These are phyloP conservation scores for Torulaspora gathmanii DNA, from an alignment of 805 yeast species.

Conservation along the genomic window DNA sequence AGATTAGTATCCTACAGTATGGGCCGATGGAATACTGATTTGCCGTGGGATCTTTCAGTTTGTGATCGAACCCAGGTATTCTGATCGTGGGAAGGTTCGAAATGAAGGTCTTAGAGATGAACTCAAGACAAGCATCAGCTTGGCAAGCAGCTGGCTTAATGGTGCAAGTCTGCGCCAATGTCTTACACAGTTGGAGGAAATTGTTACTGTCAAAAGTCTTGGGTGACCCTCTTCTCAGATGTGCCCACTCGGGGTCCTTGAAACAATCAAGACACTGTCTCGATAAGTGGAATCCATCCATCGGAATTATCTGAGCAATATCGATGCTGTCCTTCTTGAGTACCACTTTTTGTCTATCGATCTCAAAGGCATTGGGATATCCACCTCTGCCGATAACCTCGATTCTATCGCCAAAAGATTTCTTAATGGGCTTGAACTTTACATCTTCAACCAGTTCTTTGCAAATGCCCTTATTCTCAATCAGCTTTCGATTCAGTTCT, in stretches of 20 bases:
- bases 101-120: conserved; percentile 20
- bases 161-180: conserved; percentile 19
- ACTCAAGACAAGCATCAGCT: conserved; percentile 14
- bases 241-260: conserved; percentile 53
- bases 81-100: conserved; percentile 36
- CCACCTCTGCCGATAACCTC: conserved; percentile 32
- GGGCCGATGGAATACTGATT: conserved; percentile 46
- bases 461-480: conserved; percentile 15
- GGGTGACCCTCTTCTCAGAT: conserved; percentile 75
- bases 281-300: conserved; percentile 78
- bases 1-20: conserved; percentile 49
- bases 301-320: conserved; percentile 50
- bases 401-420: conserved; percentile 19
- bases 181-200: conserved; percentile 25
- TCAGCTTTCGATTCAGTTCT: conserved; percentile 12
- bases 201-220: conserved; percentile 68
- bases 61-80: conserved; percentile 75
- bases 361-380: conserved; percentile 24
- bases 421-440: conserved; percentile 21
- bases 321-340: conserved; percentile 13
- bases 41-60: conserved; percentile 63
- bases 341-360: conserved; percentile 5
- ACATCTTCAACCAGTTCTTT: conserved; percentile 24
- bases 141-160: conserved; percentile 18
- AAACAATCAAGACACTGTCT: conserved; percentile 44